Evolutionary conservation across 345 rosid species (phyloP).

Genomic region (Camelina laxa): DNA sequence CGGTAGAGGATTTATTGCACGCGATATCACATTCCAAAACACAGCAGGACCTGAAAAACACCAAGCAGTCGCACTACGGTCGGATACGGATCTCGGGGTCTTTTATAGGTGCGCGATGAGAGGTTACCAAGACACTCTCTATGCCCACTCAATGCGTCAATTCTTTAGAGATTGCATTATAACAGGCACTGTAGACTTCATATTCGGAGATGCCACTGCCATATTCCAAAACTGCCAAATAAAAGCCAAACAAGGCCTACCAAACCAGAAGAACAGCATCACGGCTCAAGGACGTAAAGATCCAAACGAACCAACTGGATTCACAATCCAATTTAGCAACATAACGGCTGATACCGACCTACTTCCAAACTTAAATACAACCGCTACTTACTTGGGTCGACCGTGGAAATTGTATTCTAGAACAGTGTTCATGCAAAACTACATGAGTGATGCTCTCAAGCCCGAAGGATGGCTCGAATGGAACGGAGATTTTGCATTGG

Average conservation of each 20-base stretch:
- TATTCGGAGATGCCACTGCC: conserved; percentile 75
- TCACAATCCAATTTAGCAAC: conserved; percentile 84
- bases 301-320: conserved; percentile 69
- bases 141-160: conserved; percentile 87
- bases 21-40: conserved; percentile 82
- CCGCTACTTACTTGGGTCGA: conserved; percentile 73
- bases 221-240: conserved; percentile 82
- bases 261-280: conserved; percentile 72
- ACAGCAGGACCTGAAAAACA: conserved; percentile 82
- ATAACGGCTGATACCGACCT: conserved; percentile 71
- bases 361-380: conserved; percentile 49
- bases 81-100: conserved; percentile 77
- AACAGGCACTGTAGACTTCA: conserved; percentile 85
- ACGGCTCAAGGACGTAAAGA: conserved; percentile 90
- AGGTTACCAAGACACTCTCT: conserved; percentile 90
- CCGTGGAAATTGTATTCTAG: conserved; percentile 91
- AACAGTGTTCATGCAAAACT: conserved; percentile 74
- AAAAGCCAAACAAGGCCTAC: conserved; percentile 64
- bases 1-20: conserved; percentile 80
- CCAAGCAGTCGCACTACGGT: conserved; percentile 86
- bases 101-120: conserved; percentile 60
- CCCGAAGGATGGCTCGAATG: conserved; percentile 90
- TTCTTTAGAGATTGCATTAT: conserved; percentile 83
- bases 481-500: conserved; percentile 61
- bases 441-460: conserved; percentile 52